Conservation (phyloP, 2,329 filamentous ascomycete genomes). For the Volutella citrinella region DNA sequence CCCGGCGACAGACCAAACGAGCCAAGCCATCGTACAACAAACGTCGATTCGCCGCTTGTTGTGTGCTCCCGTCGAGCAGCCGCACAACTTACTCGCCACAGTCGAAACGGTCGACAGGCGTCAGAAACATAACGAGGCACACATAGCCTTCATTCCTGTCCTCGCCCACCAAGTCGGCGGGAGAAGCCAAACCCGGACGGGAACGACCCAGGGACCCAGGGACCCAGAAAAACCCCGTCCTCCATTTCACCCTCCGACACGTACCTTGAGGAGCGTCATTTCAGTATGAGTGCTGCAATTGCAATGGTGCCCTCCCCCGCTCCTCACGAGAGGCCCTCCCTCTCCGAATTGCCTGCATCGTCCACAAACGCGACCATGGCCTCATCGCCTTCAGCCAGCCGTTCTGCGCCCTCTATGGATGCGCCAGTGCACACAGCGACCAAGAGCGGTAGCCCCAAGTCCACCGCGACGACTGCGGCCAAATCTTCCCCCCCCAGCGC, state of each 20-base stretch:
- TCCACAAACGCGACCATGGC: conserved; percentile 31
- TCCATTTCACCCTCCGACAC: conserved; percentile 14
- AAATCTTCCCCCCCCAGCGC: conserved; percentile 58
- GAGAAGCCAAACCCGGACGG: conserved; percentile 18
- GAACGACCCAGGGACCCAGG: conserved; percentile 14
- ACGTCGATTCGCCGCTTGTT: too few relatives aligned
- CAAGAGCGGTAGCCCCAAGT: conserved; percentile 54
- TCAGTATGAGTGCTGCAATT: conserved; percentile 65
- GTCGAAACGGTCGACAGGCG: too few relatives aligned
- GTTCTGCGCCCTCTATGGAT: conserved; percentile 35
- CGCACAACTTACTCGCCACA: too few relatives aligned
- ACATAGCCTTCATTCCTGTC: conserved; percentile 19
- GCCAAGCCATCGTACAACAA: too few relatives aligned
- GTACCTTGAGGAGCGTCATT: conserved; percentile 15
- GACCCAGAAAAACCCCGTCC: conserved; percentile 22
- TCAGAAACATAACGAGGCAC: too few relatives aligned
- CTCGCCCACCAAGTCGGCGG: too few relatives aligned
- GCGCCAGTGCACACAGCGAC: too few relatives aligned
- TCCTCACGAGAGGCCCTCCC: conserved; percentile 61
- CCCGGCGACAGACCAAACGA: too few relatives aligned
- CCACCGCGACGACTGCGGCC: conserved; percentile 31
- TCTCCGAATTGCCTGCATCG: conserved; percentile 45
- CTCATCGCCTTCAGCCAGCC: conserved; percentile 44
- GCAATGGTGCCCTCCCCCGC: conserved; percentile 67
- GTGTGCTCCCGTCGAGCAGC: too few relatives aligned